phyloP scores from a whole-genome alignment of 2,329 filamentous ascomycete genomes.

The Paecilomyces sp. region DNA sequence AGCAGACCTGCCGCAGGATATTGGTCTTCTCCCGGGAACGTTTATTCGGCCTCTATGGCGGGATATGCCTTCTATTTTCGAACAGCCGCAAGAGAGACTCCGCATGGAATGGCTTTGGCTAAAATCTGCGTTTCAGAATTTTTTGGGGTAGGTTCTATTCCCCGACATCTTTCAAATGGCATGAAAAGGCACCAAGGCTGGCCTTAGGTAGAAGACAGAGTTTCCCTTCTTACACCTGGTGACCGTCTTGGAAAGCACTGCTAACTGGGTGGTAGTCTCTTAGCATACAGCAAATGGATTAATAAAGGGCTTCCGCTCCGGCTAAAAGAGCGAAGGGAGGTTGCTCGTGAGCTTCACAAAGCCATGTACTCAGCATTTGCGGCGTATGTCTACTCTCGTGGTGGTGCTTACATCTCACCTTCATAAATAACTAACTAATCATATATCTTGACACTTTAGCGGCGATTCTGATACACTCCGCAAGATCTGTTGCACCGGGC shows the following conservation, averaged over 20 bases:
- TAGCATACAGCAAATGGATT: slow-evolving; percentile 25
- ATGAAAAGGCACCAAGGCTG: not conserved
- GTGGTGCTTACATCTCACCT: not conserved
- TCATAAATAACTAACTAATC: not conserved
- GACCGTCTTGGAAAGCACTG: not conserved
- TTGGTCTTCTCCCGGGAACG: slow-evolving; percentile 40
- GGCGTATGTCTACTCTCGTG: slow-evolving; percentile 22
- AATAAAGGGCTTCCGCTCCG: slow-evolving; percentile 26
- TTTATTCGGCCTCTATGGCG: slow-evolving; percentile 32
- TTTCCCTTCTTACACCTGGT: not conserved
- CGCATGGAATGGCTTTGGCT: slow-evolving; percentile 34
- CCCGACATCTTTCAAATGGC: not conserved
- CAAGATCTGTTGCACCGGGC: slow-evolving; percentile 31
- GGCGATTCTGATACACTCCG: slow-evolving; percentile 28
- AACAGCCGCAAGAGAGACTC: slow-evolving; percentile 26
- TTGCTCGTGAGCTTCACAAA: slow-evolving; percentile 36
- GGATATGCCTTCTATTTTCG: slow-evolving; percentile 34
- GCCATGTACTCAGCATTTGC: slow-evolving; percentile 43
- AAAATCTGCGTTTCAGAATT: slow-evolving; percentile 26
- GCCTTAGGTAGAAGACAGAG: not conserved
- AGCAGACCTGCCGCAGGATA: slow-evolving; percentile 32
- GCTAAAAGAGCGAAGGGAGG: slow-evolving; percentile 25
- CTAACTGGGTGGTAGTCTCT: slow-evolving; percentile 17
- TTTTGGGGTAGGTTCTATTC: slow-evolving; percentile 22
- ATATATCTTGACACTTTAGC: slow-evolving; percentile 13